Base-by-base conservation (phyloP, 495 filamentous ascomycete genomes). In the Podospora tetraspora region DNA sequence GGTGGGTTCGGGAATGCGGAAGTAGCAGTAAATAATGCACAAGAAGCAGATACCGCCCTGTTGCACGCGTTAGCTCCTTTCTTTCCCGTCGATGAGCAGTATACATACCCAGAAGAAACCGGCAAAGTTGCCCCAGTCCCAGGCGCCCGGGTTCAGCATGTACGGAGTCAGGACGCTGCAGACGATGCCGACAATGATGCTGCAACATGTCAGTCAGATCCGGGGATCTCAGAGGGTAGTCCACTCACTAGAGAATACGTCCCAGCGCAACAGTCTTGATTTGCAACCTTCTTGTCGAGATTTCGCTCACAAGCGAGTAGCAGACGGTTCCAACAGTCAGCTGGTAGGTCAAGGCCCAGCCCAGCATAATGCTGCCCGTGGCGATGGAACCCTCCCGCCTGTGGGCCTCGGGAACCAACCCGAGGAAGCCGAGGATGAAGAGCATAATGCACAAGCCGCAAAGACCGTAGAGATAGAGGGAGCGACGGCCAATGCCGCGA, bases 51-150 rank as follows among this genome's bases (percentile, higher is more conserved):
- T 86, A 0, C 87, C 89, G 10, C 84, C 81, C 81, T 81, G 63
- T 6, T 12, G 21, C 24, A 10, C 30, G 11, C 57, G 30, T 69
- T 52, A 69, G 64, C n/a, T n/a, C n/a, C n/a, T n/a, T n/a, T n/a
- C n/a, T n/a, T n/a, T n/a, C n/a, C n/a, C n/a, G n/a, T n/a, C n/a
- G n/a, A n/a, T n/a, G 25, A 59, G 43, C 16, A 19, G 22, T 8
- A n/a, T 23, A 76, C 80, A 69, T 68, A 81, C 89, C 90, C 89
- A 94, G 82, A 93, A 92, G 77, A 94, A 92, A n/a, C 89, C 90
- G n/a, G 90, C 83, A 67, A 86, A 91, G 70, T 90, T 91, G 60
- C 84, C 80, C 90, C 90, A 94, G 77, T 91, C 74, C 90, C 91
- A 93, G 0, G 86, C 89, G 0, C 77, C 79, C 0, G 89, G 89